Percentiles rank a stretch among this genome's conserved stretches.
These are phyloP conservation scores for Alternaria triticina DNA, from an alignment of 2,329 filamentous ascomycete species.

Conservation along the genomic window DNA sequence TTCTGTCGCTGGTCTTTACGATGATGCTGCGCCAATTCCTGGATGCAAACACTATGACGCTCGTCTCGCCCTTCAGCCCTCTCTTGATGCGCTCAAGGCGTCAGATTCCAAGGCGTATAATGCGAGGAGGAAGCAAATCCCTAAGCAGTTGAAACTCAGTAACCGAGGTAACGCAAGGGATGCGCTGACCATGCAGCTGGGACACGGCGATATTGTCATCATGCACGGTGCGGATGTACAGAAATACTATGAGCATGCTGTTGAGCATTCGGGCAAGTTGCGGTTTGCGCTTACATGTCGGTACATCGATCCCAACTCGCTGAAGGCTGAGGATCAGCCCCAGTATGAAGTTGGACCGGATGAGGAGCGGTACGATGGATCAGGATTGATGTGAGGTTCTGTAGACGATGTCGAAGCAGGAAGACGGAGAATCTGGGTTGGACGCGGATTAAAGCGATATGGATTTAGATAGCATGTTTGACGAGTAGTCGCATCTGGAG, in stretches of 20 bases:
- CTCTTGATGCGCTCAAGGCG: slow-evolving; percentile 32
- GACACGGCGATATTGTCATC: slow-evolving; percentile 69
- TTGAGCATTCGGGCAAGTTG: slow-evolving; percentile 58
- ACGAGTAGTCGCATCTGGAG: neutral
- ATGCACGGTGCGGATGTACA: slow-evolving; percentile 69
- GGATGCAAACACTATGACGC: slow-evolving; percentile 42
- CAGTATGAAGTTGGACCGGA: slow-evolving; percentile 48
- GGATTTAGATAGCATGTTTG: neutral
- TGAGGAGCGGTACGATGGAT: slow-evolving; percentile 46
- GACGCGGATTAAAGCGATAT: neutral
- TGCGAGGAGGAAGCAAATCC: slow-evolving; percentile 38
- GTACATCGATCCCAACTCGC: slow-evolving; percentile 55
- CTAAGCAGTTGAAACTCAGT: slow-evolving; percentile 47
- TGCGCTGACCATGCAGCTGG: slow-evolving; percentile 56
- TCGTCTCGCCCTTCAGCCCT: slow-evolving; percentile 40
- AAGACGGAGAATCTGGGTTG: neutral
- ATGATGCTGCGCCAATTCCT: slow-evolving; percentile 35
- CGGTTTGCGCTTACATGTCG: slow-evolving; percentile 65
- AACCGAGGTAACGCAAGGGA: slow-evolving; percentile 39
- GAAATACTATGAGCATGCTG: slow-evolving; percentile 64
- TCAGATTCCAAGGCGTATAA: slow-evolving; percentile 29
- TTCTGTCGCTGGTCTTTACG: slow-evolving; percentile 41
- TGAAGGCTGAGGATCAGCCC: slow-evolving; percentile 49
- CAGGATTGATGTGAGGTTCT: neutral
- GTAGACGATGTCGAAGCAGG: neutral